Evolutionary conservation across 2,329 filamentous ascomycete genomes (phyloP).

Genomic region (Aspergillus calidoustus): DNA sequence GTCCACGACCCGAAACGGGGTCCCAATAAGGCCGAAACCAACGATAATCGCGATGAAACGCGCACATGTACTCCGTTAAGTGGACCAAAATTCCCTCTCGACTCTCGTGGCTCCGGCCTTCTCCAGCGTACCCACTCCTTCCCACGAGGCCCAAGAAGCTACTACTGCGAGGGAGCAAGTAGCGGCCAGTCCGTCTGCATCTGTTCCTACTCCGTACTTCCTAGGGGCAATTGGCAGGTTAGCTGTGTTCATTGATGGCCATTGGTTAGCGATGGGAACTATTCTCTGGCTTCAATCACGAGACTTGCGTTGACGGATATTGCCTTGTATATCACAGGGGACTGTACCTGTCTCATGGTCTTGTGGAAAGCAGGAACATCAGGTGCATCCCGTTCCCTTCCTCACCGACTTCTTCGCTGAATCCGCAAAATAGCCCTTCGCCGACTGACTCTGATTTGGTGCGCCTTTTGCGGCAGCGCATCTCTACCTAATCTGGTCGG

Average conservation of each 20-base stretch:
- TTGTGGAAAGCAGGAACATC: neutral
- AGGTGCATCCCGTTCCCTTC: constrained; percentile 3
- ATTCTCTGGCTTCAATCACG: neutral
- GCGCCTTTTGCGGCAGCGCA: constrained; percentile 18
- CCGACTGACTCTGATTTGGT: neutral
- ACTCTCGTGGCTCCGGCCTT: constrained; percentile 1
- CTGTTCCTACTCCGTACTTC: neutral
- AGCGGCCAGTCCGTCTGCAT: constrained; percentile 5
- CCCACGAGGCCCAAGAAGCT: constrained; percentile 11
- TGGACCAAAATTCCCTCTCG: neutral
- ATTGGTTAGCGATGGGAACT: neutral
- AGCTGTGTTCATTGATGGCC: constrained; percentile 3
- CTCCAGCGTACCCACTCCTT: constrained; percentile 5
- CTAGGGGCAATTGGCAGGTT: neutral
- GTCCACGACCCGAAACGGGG: constrained; percentile 8
- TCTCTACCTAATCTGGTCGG: constrained; percentile 11
- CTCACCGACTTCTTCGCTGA: constrained; percentile 2
- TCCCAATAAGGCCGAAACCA: constrained; percentile 5
- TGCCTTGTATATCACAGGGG: neutral
- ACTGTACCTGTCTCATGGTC: neutral
- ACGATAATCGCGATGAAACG: constrained; percentile 10
- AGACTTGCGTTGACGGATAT: constrained; percentile 7
- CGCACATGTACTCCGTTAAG: neutral
- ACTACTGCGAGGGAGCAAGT: constrained; percentile 1
- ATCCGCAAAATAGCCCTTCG: neutral